A percentile compares a stretch with the other conserved stretches of the same genome.
Conservation (phyloP, 495 filamentous ascomycete species). For the Lophium mytilinum region DNA sequence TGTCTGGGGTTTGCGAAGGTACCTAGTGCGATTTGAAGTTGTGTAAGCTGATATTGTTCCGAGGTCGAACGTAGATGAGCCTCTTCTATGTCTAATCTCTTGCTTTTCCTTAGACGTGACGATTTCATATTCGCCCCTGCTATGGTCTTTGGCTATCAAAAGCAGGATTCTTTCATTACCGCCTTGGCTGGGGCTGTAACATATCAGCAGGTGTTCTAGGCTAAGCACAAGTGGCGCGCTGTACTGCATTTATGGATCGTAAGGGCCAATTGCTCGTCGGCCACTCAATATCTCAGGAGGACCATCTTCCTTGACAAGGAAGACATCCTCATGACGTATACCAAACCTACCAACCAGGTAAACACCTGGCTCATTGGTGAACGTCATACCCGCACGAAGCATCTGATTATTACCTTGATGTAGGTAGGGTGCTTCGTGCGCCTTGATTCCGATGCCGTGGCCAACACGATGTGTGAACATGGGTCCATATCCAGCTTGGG, state of each 20-base stretch:
- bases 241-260: constrained; percentile 36
- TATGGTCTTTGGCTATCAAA: no score
- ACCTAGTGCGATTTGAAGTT: no score
- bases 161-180: no score
- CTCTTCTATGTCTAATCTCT: no score
- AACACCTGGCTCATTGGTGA: constrained; percentile 49
- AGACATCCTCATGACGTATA: constrained; percentile 47
- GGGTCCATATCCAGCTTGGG: constrained; percentile 42
- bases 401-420: constrained; percentile 43
- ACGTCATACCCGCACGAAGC: constrained; percentile 45
- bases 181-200: no score
- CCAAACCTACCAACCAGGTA: constrained; percentile 43
- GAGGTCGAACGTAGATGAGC: no score
- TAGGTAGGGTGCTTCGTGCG: constrained; percentile 49
- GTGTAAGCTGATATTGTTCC: no score
- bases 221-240: background rate
- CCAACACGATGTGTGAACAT: constrained; percentile 50
- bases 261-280: constrained; percentile 37
- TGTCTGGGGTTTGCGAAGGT: no score
- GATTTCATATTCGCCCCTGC: no score
- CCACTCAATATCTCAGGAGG: constrained; percentile 43
- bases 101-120: no score
- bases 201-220: no score
- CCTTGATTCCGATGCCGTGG: constrained; percentile 52
- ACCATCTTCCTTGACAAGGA: constrained; percentile 40